Percentiles rank a stretch among this genome's conserved stretches.
Conservation (phyloP, 2,329 filamentous ascomycete genomes). For the Arthroderma uncinatum region DNA sequence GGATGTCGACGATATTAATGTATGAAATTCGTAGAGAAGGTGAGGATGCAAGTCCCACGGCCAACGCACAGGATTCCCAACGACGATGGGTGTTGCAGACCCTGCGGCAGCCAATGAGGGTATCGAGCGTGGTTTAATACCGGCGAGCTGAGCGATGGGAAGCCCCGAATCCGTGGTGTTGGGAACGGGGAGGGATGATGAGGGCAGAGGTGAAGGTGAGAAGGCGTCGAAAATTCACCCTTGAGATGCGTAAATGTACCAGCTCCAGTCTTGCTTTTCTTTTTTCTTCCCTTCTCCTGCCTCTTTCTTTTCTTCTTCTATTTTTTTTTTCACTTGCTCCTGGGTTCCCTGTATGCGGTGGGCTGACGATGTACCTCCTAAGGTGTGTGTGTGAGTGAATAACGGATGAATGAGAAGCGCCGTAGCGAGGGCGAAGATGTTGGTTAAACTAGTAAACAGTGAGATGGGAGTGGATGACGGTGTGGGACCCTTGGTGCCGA, state of each 20-base stretch:
- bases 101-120: constrained; percentile 10
- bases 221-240: neutral
- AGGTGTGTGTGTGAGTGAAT: neutral
- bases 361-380: constrained; percentile 3
- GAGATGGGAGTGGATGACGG: neutral
- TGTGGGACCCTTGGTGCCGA: constrained; percentile 1
- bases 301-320: neutral
- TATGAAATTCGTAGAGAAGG: neutral
- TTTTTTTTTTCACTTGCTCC: neutral
- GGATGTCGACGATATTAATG: constrained; percentile 1
- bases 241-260: too few relatives aligned
- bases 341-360: neutral
- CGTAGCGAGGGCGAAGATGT: neutral
- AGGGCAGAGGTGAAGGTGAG: neutral
- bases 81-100: neutral
- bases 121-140: constrained; percentile 10
- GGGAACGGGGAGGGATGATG: constrained; percentile 7
- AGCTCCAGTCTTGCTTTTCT: neutral
- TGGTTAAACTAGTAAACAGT: neutral
- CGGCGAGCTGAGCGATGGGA: constrained; percentile 6
- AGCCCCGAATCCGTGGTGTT: constrained; percentile 14
- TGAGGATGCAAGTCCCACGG: neutral
- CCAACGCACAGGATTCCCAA: constrained; percentile 5
- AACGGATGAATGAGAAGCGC: neutral
- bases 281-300: neutral